A percentile compares a stretch with the other conserved stretches of the same genome.
Evolutionary conservation across 1,284 basidiomycete genomes (phyloP).

Genomic region (Farysia itapuensis): DNA sequence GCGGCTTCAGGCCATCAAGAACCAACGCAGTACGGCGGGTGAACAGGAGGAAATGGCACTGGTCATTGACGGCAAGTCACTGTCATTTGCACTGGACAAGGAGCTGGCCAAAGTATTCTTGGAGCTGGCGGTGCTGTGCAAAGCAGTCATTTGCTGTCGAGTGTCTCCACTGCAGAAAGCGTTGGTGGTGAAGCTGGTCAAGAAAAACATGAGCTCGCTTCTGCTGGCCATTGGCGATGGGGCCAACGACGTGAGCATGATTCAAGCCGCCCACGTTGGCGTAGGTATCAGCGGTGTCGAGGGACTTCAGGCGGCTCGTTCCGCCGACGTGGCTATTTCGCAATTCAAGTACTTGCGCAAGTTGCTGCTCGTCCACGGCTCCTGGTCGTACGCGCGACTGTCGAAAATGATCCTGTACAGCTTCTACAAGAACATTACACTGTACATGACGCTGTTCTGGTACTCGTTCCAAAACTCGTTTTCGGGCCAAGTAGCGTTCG

Average conservation of each 20-base stretch:
- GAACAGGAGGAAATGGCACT: conserved; percentile 93
- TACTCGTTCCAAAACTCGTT: conserved; percentile 84
- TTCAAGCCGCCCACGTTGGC: conserved; percentile 75
- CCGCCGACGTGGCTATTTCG: conserved; percentile 94
- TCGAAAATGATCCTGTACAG: conserved; percentile 82
- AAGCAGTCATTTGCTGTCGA: conserved; percentile 96
- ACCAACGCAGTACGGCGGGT: conserved; percentile 76
- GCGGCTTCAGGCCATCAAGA: conserved; percentile 86
- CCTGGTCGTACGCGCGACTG: conserved; percentile 94
- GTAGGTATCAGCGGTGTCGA: conserved; percentile 98
- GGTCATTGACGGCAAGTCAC: conserved; percentile 93
- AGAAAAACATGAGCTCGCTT: conserved; percentile 89
- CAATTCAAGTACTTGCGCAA: conserved; percentile 98
- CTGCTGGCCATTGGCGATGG: conserved; percentile 83
- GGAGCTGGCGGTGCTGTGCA: conserved; percentile 96
- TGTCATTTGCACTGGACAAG: conserved; percentile 90
- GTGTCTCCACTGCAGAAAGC: conserved; percentile 98
- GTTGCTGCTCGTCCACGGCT: conserved; percentile 90
- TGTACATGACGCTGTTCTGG: conserved; percentile 99
- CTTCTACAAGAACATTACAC: conserved; percentile 76
- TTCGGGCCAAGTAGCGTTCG: conserved; percentile 95
- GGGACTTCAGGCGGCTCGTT: conserved; percentile 94
- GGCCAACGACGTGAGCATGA: conserved; percentile 68
- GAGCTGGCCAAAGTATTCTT: conserved; percentile 84
- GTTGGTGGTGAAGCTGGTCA: conserved; percentile 95